These are phyloP conservation scores for Cladophialophora psammophila DNA, from an alignment of 2,329 filamentous ascomycete species.

Conservation along the genomic window DNA sequence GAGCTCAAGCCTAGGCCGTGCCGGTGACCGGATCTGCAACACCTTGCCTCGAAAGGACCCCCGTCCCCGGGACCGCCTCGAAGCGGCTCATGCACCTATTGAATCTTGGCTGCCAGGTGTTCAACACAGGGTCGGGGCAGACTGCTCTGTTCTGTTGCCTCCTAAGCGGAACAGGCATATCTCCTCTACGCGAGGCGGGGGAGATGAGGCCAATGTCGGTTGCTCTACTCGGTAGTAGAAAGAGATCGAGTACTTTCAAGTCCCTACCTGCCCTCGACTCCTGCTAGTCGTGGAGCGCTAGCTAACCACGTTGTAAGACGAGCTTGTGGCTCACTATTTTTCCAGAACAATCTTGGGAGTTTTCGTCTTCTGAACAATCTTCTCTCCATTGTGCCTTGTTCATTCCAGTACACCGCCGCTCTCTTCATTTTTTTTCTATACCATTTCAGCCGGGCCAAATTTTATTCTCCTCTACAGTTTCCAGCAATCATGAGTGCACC, in stretches of 20 bases:
- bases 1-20: background rate
- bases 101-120: background rate
- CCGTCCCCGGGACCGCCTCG: background rate
- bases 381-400: background rate
- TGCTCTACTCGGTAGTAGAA: background rate
- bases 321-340: background rate
- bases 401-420: background rate
- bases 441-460: background rate
- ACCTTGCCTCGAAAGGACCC: background rate
- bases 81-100: background rate
- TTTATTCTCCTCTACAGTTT: background rate
- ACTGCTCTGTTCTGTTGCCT: background rate
- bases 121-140: background rate
- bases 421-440: background rate
- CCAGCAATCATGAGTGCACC: slow-evolving; percentile 3
- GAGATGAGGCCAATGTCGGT: background rate
- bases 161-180: background rate
- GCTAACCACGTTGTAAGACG: background rate
- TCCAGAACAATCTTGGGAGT: background rate
- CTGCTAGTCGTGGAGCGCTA: background rate
- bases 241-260: background rate
- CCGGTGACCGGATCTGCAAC: background rate
- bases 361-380: background rate
- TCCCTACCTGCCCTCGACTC: background rate
- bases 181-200: slow-evolving; percentile 3